Evolutionary conservation across 176 grass and related monocot genomes (phyloP), one percentile per base, ranked within the genome.

Genomic region (Lolium perenne): DNA sequence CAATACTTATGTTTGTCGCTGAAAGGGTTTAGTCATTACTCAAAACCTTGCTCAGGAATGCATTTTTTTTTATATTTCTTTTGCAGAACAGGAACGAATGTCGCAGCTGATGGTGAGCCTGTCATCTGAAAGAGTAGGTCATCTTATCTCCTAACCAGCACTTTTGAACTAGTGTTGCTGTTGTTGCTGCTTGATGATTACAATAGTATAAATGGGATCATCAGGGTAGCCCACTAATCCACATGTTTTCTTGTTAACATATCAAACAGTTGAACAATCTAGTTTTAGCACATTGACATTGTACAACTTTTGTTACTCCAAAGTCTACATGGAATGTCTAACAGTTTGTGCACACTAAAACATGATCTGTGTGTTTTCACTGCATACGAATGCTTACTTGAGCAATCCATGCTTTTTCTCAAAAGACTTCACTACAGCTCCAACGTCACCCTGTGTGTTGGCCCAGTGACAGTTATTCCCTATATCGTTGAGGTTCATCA

Each of bases 51-150:
- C 82, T 38, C 29, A 76, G 16, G 35, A 12, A 79, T 25, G 4
- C 60, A 65, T 59, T 56, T 47, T 82, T 71, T 80, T n/a, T n/a
- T n/a, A n/a, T 74, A 40, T 80, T 83, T 77, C 40, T 87, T 75
- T 87, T 88, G 15, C 78, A 98, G 96, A 94, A 86, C 88, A 89
- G 84, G 81, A 98, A 38, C 90, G 40, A 5, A 80, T 79, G 17
- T 88, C 87, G 58, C 64, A 81, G 38, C 82, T 98, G 46, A 91
- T 78, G 86, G 76, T 40, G 38, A 90, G 82, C 79, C 83, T 98
- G 76, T 94, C 90, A 41, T 90, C 92, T 54, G 93, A 94, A 94
- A 94, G 87, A 77, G 97, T 95, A 92, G 58, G 79, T 61, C 71
- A 81, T 43, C 68, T 79, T 80, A 81, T 64, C 74, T 76, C 17